phyloP scores from a whole-genome alignment of 257 asterid genomes.

The Salvia miltiorrhiza region DNA sequence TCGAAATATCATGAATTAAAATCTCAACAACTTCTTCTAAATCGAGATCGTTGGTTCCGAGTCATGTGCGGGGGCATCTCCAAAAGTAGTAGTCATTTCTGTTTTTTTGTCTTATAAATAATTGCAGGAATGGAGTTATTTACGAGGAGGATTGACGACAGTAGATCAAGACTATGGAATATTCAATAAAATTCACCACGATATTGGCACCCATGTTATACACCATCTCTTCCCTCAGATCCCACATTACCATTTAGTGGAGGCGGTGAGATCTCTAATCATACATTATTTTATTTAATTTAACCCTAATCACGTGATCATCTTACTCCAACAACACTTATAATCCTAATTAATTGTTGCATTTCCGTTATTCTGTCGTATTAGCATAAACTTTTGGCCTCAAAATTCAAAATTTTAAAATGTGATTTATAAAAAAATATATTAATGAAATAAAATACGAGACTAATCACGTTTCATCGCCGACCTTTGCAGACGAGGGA shows the following conservation, averaged over 20 bases:
- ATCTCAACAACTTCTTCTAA: neutral
- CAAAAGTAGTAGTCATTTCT: neutral
- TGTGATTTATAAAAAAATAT: neutral
- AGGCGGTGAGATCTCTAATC: constrained; percentile 50
- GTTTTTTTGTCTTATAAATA: neutral
- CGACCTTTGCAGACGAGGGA: constrained; percentile 53
- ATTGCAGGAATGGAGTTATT: constrained; percentile 83
- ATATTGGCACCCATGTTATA: constrained; percentile 86
- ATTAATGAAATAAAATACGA: neutral
- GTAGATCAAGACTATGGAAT: constrained; percentile 82
- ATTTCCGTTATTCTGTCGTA: neutral
- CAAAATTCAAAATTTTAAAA: neutral
- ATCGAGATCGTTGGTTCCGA: neutral
- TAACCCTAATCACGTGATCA: constrained; percentile 18
- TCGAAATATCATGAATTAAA: neutral
- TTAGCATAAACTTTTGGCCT: neutral
- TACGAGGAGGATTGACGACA: constrained; percentile 87
- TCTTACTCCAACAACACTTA: neutral
- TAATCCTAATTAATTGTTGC: neutral
- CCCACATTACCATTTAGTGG: constrained; percentile 78
- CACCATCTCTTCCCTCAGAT: constrained; percentile 93
- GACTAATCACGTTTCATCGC: neutral
- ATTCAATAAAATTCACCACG: constrained; percentile 78
- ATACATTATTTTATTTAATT: neutral
- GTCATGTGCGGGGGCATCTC: neutral